These are phyloP conservation scores for Fusarium sp. DNA, from an alignment of 2,329 filamentous ascomycete species.

Conservation along the genomic window DNA sequence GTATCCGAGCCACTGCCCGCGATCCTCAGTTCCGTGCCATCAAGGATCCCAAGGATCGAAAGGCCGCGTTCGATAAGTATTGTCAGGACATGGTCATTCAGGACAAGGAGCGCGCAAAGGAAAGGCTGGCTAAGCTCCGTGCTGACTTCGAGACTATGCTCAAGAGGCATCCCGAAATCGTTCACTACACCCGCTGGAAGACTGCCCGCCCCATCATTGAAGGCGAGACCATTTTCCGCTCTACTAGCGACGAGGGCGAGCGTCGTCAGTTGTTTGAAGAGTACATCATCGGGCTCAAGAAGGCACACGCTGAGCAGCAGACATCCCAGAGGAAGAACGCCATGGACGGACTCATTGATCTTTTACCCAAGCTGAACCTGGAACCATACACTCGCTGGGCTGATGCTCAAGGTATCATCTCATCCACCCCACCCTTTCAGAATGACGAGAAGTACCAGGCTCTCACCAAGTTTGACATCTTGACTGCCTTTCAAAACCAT, in stretches of 20 bases:
- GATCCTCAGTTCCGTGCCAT: conserved; percentile 94
- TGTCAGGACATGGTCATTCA: conserved; percentile 88
- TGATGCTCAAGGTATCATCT: conserved; percentile 85
- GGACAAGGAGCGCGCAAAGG: conserved; percentile 94
- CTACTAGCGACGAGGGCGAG: conserved; percentile 87
- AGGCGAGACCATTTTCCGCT: conserved; percentile 93
- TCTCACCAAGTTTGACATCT: conserved; percentile 87
- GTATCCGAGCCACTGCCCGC: conserved; percentile 85
- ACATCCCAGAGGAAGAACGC: conserved; percentile 78
- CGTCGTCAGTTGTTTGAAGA: conserved; percentile 92
- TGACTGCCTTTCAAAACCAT: conserved; percentile 93
- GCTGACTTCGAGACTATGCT: conserved; percentile 97
- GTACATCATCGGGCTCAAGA: conserved; percentile 87
- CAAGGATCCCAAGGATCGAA: conserved; percentile 91
- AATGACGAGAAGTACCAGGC: conserved; percentile 85
- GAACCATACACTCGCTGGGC: conserved; percentile 96
- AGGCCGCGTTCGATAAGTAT: conserved; percentile 94
- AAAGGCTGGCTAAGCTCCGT: conserved; percentile 90
- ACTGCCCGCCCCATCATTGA: conserved; percentile 94
- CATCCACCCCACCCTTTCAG: conserved; percentile 80
- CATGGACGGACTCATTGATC: conserved; percentile 81
- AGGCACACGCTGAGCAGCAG: conserved; percentile 81
- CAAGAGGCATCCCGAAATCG: conserved; percentile 95
- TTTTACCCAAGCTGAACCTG: conserved; percentile 83
- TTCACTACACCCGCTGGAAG: conserved; percentile 97